phyloP scores from a whole-genome alignment of 208 protist genomes.

The Herpetomonas muscarum region DNA sequence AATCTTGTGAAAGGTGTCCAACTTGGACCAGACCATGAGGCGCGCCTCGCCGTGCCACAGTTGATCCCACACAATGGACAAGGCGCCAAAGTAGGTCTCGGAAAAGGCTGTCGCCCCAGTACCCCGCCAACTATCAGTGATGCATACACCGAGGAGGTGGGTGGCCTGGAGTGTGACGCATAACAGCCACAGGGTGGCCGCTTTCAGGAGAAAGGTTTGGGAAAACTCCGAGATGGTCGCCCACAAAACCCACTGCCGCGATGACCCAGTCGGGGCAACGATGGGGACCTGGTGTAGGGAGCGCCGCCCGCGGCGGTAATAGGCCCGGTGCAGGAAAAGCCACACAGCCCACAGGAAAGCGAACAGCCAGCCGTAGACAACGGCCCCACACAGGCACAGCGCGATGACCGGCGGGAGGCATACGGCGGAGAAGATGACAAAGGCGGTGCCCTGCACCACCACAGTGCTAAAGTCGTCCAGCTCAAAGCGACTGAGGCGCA shows the following conservation, averaged over 20 bases:
- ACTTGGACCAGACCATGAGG: not conserved
- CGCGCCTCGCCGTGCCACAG: not conserved
- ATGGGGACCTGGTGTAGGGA: not conserved
- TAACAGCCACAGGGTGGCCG: not conserved
- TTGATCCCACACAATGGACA: too few species aligned
- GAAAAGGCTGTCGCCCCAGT: too few species aligned
- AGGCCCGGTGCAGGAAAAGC: conserved; percentile 26
- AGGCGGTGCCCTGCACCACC: conserved; percentile 47
- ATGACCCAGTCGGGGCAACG: not conserved
- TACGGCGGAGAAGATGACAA: conserved; percentile 49
- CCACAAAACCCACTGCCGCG: not conserved
- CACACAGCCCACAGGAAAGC: conserved; percentile 25
- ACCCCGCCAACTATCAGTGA: too few species aligned
- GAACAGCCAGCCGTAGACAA: conserved; percentile 39
- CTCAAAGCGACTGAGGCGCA: conserved; percentile 40
- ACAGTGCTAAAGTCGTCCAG: conserved; percentile 53
- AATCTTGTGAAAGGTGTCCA: conserved; percentile 10
- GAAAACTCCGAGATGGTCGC: not conserved
- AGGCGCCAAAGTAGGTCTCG: too few species aligned
- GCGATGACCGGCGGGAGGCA: conserved; percentile 35
- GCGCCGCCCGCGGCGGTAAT: conserved; percentile 23
- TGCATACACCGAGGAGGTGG: not conserved
- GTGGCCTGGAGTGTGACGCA: not conserved
- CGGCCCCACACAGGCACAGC: conserved; percentile 30
- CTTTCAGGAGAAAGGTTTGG: not conserved